Conservation (phyloP, 169 alveolate genomes). For the Plasmodium yoelii region DNA sequence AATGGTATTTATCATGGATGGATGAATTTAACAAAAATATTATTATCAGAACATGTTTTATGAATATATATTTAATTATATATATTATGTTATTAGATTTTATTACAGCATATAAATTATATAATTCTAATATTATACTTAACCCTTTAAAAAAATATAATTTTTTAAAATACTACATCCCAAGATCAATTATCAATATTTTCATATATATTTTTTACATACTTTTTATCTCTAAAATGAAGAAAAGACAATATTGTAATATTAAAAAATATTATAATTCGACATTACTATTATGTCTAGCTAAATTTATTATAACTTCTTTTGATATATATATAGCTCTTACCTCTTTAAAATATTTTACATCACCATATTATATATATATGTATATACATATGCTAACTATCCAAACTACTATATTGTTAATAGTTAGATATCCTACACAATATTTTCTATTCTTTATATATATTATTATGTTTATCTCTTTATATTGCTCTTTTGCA, state of each 20-base stretch:
- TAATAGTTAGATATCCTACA: slow-evolving; percentile 72
- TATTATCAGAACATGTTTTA: slow-evolving; percentile 35
- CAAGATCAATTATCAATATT: slow-evolving; percentile 16
- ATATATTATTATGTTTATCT: slow-evolving; percentile 29
- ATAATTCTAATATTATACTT: slow-evolving; percentile 6
- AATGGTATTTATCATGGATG: slow-evolving; percentile 83
- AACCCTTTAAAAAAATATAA: slow-evolving; percentile 6
- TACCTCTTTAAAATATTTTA: slow-evolving; percentile 48
- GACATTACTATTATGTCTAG: slow-evolving; percentile 62
- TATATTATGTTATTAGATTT: slow-evolving; percentile 46
- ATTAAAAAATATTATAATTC: slow-evolving; percentile 72
- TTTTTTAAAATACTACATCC: slow-evolving; percentile 20
- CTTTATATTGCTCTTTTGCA: slow-evolving; percentile 56
- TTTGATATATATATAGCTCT: slow-evolving; percentile 52
- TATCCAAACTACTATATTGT: slow-evolving; percentile 54
- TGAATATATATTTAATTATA: slow-evolving; percentile 39
- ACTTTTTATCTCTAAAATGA: slow-evolving; percentile 31
- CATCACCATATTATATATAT: slow-evolving; percentile 48
- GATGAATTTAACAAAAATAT: slow-evolving; percentile 78
- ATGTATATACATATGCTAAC: slow-evolving; percentile 62
- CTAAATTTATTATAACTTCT: slow-evolving; percentile 32
- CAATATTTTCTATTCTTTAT: slow-evolving; percentile 47
- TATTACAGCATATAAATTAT: slow-evolving; percentile 53
- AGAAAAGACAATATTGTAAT: slow-evolving; percentile 21
- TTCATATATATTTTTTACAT: slow-evolving; percentile 25